phyloP scores from a whole-genome alignment of 2,329 filamentous ascomycete genomes.

The Microcyclosporella mali region DNA sequence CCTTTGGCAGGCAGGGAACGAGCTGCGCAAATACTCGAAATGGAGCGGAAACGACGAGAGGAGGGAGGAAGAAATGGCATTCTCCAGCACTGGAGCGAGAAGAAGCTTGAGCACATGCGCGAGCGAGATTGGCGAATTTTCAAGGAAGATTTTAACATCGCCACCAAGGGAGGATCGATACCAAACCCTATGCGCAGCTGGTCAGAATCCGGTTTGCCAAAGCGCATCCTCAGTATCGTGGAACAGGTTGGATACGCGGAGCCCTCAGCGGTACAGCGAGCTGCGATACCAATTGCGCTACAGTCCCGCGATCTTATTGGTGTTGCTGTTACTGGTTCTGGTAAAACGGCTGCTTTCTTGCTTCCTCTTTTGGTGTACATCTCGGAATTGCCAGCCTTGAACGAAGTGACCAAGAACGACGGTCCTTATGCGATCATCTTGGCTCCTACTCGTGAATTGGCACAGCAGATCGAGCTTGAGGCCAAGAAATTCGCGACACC shows the following conservation, averaged over 20 bases:
- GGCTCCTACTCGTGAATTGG: conserved; percentile 91
- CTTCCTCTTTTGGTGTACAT: conserved; percentile 93
- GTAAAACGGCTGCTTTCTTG: conserved; percentile 94
- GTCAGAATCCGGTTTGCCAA: conserved; percentile 76
- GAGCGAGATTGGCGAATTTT: conserved; percentile 99
- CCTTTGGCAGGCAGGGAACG: conserved; percentile 67
- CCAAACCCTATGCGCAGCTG: conserved; percentile 96
- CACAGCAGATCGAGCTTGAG: conserved; percentile 93
- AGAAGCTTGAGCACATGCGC: conserved; percentile 86
- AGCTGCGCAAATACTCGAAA: conserved; percentile 74
- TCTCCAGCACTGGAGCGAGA: conserved; percentile 94
- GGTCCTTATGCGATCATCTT: conserved; percentile 96
- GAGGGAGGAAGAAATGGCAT: conserved; percentile 65
- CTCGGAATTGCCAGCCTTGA: conserved; percentile 75
- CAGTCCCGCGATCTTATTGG: conserved; percentile 94
- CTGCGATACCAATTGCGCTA: conserved; percentile 89
- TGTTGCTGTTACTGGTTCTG: conserved; percentile 95
- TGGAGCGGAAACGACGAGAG: conserved; percentile 69
- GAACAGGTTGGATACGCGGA: conserved; percentile 83
- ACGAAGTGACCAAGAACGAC: conserved; percentile 82
- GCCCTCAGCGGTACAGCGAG: conserved; percentile 84
- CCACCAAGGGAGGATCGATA: conserved; percentile 83
- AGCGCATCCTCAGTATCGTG: conserved; percentile 72
- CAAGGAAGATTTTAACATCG: conserved; percentile 97
- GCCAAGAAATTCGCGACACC: conserved; percentile 86